A percentile compares a stretch with the other conserved stretches of the same genome.
These are phyloP conservation scores for Epichloe elymi DNA, from an alignment of 2,329 filamentous ascomycete genomes.

Conservation along the genomic window DNA sequence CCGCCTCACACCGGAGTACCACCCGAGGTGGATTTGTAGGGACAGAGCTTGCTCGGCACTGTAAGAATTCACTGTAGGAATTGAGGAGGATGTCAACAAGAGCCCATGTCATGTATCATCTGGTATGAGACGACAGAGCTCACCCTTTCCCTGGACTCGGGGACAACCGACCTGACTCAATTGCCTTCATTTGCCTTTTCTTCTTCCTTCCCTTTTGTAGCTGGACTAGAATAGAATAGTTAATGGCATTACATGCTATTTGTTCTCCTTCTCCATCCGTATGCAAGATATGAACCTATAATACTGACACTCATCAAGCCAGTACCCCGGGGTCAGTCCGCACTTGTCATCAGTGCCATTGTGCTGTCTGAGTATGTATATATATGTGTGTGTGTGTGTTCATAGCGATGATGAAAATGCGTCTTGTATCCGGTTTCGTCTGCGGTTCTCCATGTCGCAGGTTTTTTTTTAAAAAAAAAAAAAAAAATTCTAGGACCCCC, in stretches of 20 bases:
- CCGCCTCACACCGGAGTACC: background rate
- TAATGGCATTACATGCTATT: no score
- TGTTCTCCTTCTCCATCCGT: no score
- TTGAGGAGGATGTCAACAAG: background rate
- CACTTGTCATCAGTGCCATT: no score
- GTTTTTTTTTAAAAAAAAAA: no score
- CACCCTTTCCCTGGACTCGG: background rate
- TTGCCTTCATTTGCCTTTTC: background rate
- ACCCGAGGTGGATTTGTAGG: slow-evolving; percentile 4
- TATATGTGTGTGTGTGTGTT: background rate
- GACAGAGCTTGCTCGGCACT: background rate
- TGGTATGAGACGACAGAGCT: background rate
- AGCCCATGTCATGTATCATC: no score
- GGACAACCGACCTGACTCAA: background rate
- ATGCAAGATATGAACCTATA: no score
- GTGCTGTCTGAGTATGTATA: no score
- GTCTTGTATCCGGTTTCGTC: background rate
- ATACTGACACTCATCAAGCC: no score
- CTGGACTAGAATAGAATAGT: no score
- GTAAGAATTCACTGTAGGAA: no score
- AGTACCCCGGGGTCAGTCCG: background rate
- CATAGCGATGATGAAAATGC: background rate
- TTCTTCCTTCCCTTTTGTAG: no score
- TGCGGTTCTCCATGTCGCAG: background rate
- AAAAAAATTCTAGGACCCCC: background rate